A percentile compares a stretch with the other conserved stretches of the same genome.
Conservation (phyloP, 2,329 filamentous ascomycete genomes). For the Hymenoscyphus albidus region DNA sequence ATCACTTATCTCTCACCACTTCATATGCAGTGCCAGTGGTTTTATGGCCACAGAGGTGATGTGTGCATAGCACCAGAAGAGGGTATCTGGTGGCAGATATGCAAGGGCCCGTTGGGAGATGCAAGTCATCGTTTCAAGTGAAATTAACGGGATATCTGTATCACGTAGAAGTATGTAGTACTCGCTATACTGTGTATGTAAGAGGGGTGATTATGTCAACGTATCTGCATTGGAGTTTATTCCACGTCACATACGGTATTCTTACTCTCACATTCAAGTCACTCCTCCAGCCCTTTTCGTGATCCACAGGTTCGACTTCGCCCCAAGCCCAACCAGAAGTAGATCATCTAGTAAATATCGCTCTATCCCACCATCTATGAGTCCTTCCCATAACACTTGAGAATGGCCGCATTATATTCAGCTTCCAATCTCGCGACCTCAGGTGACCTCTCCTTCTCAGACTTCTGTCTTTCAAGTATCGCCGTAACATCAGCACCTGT, state of each 20-base stretch:
- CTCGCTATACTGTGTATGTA: neutral
- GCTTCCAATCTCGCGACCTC: too few species aligned
- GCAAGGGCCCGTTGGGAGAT: neutral
- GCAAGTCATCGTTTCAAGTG: neutral
- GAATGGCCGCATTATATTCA: too few species aligned
- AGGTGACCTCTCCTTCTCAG: neutral
- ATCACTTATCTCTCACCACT: neutral
- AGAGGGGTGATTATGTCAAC: neutral
- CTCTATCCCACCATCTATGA: too few species aligned
- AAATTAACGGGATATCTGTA: neutral
- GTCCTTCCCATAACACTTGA: too few species aligned
- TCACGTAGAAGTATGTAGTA: neutral
- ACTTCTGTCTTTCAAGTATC: neutral
- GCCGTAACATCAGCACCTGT: neutral
- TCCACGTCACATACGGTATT: neutral
- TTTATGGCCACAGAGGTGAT: neutral
- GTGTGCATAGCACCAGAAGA: neutral
- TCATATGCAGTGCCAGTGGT: neutral
- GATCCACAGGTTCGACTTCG: too few species aligned
- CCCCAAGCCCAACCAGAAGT: too few species aligned
- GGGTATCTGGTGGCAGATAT: neutral
- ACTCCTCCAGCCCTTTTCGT: too few species aligned
- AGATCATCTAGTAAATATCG: too few species aligned
- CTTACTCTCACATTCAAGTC: too few species aligned
- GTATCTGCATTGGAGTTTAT: neutral